Evolutionary conservation across 495 filamentous ascomycete genomes (phyloP).

Genomic region (Penicillium soppii): DNA sequence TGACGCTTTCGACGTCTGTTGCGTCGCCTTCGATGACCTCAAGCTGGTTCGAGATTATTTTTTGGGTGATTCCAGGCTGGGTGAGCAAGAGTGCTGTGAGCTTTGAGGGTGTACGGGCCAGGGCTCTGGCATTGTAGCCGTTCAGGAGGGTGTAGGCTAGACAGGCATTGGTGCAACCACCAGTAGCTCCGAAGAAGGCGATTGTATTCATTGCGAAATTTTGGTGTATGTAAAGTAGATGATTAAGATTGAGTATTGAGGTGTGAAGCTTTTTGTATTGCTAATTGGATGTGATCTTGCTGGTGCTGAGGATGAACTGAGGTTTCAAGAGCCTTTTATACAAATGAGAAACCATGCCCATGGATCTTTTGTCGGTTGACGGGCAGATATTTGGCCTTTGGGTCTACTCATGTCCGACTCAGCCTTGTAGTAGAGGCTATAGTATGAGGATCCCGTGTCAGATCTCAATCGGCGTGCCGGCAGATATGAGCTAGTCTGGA

Average conservation of each 20-base stretch:
- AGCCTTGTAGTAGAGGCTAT: background rate
- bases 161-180: slow-evolving; percentile 40
- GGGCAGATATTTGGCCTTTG: background rate
- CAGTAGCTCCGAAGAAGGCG: slow-evolving; percentile 48
- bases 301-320: background rate
- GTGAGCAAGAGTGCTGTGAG: slow-evolving; percentile 42
- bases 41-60: slow-evolving; percentile 35
- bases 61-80: slow-evolving; percentile 31
- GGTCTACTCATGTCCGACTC: background rate
- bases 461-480: no score
- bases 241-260: background rate
- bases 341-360: background rate
- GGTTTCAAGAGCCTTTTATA: background rate
- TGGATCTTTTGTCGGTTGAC: no score
- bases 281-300: background rate
- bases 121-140: slow-evolving; percentile 42
- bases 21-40: slow-evolving; percentile 48
- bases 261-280: background rate
- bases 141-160: slow-evolving; percentile 46
- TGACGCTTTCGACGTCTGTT: slow-evolving; percentile 36
- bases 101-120: slow-evolving; percentile 59
- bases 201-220: slow-evolving; percentile 18
- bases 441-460: no score
- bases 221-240: background rate
- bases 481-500: background rate